Evolutionary conservation across 345 rosid genomes (phyloP), one percentile per base, ranked within the genome.

Genomic region (Citrus australasica): DNA sequence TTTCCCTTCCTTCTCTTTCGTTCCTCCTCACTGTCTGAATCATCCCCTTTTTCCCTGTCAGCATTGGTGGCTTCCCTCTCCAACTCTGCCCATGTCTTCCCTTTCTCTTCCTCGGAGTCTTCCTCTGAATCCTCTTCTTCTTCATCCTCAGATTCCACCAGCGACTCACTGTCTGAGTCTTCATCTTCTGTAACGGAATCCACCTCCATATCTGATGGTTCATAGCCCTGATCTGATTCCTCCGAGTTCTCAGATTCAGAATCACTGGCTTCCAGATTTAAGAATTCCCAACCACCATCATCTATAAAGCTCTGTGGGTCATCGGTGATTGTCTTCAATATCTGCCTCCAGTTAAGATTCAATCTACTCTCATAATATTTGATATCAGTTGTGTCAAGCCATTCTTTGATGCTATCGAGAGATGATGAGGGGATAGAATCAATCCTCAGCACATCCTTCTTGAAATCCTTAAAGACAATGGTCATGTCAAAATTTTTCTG

Each of bases 31-130:
- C 99, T 94, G 78, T 96, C 99, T 1, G 92, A 96, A 61, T 90
- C 95, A 67, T 38, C 85, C 73, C 97, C 96, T 71, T 96, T 93
- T 76, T 94, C 98, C 80, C 91, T 91, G 80, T 96, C 99, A 10
- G 97, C 99, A 83, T 94, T 83, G 48, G 89, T 91, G 19, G 99
- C 99, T 83, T 96, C 99, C 82, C 97, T 89, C 87, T 96, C 98
- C 76, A 96, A 86, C 88, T 94, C 99, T 61, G 92, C 99, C 99
- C 99, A 96, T 40, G 98, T 96, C 88, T 89, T 92, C 7, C 99
- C 99, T 78, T 92, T 89, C 80, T 94, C 98, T 74, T 96, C 99
- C 76, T 92, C 97, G 0, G 91, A 86, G 24, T 93, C 94, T 77
- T 82, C 88, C 76, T 88, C 97, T 0, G 91, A 80, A 67, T 89